Base-by-base conservation (phyloP, 2,329 filamentous ascomycete genomes). In the Dichotomopilus funicola region DNA sequence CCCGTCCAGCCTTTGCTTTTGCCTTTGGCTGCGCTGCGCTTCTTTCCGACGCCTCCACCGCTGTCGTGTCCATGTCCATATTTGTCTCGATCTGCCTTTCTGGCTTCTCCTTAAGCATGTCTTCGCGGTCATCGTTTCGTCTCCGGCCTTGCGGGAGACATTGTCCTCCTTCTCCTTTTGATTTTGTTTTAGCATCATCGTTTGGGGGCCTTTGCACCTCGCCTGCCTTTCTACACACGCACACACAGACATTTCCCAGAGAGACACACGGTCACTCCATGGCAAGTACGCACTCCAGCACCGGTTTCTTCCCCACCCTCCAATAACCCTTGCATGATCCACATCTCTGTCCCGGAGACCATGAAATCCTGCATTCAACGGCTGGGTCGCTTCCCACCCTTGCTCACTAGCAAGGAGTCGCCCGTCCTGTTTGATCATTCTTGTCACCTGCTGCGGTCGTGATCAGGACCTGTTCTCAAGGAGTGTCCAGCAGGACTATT, bases 341-440 rank as follows among this genome's bases (percentile, higher is more conserved):
- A 57, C 62, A 58, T 63, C 51, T 55, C 54, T 53, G 48, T 37
- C 53, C 44, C 40, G 56, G 55, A 61, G 56, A 58, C 57, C 59
- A 65, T 64, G 62, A 59, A 62, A 64, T 62, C 61, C 61, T 59
- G 63, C 60, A 62, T 64, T 63, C 62, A 64, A 66, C 63, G 62
- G 62, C 60, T 57, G 52, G 53, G 55, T 49, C 56, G 61, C 51
- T 56, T 49, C 46, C 56, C 46, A 62, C 57, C 62, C 59, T 53
- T 63, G 60, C 47, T 55, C 55, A 47, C 46, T 54, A 52, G 51
- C 51, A 46, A 54, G 47, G 49, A 49, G 58, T 62, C 55, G 51
- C 42, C 54, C 53, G 35, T 56, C 34, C 38, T 41, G 49, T 51
- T 40, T 46, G 42, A 49, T 42, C 52, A 13, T 40, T 45, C 33